A percentile compares a stretch with the other conserved stretches of the same genome.
phyloP scores from a whole-genome alignment of 2,329 filamentous ascomycete species.

The Emmonsia crescens region DNA sequence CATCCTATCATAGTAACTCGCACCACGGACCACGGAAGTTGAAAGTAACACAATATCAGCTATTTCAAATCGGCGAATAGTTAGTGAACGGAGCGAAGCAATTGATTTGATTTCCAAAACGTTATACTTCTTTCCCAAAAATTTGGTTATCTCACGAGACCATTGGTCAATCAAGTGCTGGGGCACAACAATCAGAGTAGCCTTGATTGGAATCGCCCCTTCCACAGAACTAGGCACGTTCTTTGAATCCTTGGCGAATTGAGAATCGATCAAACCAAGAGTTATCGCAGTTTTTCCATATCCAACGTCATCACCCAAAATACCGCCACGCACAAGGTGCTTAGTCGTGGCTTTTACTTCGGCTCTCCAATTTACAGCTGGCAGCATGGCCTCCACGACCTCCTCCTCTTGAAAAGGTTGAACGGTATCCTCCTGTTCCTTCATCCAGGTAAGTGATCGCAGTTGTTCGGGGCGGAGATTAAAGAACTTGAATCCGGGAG shows the following conservation, averaged over 20 bases:
- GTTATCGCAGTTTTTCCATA: conserved; percentile 57
- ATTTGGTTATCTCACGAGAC: conserved; percentile 44
- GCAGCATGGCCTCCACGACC: conserved; percentile 44
- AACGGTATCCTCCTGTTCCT: conserved; percentile 38
- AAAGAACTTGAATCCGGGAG: conserved; percentile 24
- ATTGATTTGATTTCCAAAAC: conserved; percentile 37
- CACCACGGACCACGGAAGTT: conserved; percentile 39
- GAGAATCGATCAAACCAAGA: conserved; percentile 45
- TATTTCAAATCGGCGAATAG: conserved; percentile 35
- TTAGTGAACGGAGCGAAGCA: conserved; percentile 30
- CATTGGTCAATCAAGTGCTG: conserved; percentile 48
- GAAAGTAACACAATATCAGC: conserved; percentile 47
- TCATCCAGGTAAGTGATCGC: conserved; percentile 50
- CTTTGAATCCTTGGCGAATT: conserved; percentile 23
- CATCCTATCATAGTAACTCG: conserved; percentile 40
- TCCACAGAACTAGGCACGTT: conserved; percentile 5
- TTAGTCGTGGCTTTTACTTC: conserved; percentile 38
- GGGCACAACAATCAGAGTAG: conserved; percentile 52
- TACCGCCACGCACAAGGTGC: conserved; percentile 43
- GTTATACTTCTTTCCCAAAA: conserved; percentile 33
- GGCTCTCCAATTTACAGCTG: conserved; percentile 44
- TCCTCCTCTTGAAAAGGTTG: conserved; percentile 42
- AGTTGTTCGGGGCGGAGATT: conserved; percentile 44
- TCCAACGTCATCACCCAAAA: conserved; percentile 53
- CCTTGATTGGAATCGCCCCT: conserved; percentile 37